Base-by-base conservation (phyloP, 140 eudicot species). In the Stevia rebaudiana region DNA sequence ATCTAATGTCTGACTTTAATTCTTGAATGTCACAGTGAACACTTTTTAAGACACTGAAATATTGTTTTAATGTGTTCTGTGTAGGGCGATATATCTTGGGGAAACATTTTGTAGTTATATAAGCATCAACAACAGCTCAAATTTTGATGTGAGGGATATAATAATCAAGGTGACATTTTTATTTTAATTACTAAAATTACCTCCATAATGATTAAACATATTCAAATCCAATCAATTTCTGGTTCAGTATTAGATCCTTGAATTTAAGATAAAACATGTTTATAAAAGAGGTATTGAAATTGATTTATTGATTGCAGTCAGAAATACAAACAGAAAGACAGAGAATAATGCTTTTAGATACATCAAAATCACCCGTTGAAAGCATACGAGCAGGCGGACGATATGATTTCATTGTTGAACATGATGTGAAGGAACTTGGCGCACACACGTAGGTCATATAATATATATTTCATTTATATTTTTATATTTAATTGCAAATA, bases 291-390 rank as follows among this genome's bases (percentile, higher is more conserved):
- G 24, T 60, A 25, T 4, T 35, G 55, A 47, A 28, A 60, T 25
- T 44, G 54, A 71, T 42, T 68, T 39, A 63, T 7, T 74, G 47
- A 72, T 25, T 74, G 59, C 84, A 91, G 98, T 95, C 96, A 42
- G 98, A 91, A 73, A 91, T 87, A 50, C 98, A 91, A 85, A 91
- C 98, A 43, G 98, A 92, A 82, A 85, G 96, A 64, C 98, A 92
- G 74, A 83, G 95, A 65, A 68, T 92, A 70, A 70, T 88, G 79
- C 95, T 92, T 68, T 77, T 88, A 76, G 98, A 92, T 79, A 88
- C 98, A 55, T 66, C 98, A 48, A 92, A 92, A 76, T 61, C 98
- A 35, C 96, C 98, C 12, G 95, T 92, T 60, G 98, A 92, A 71
- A 78, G 89, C 42, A 87, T 91, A 75, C 86, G 96, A 63, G 95